These are phyloP conservation scores for Amphirosellinia nigrospora DNA, from an alignment of 495 filamentous ascomycete genomes.

Conservation along the genomic window DNA sequence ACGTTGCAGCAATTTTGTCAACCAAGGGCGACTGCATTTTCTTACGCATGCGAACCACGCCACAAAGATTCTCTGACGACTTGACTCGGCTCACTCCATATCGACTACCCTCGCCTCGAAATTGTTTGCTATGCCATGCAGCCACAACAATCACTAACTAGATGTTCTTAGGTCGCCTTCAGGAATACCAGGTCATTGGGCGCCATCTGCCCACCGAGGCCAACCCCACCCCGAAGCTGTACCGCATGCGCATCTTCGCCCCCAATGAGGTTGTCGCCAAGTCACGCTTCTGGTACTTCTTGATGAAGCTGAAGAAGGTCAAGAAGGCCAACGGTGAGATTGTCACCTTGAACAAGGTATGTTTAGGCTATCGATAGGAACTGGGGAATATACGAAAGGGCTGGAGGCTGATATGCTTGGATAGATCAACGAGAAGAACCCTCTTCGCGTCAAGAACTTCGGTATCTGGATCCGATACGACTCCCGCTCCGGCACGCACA, in stretches of 20 bases:
- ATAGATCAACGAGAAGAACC: slow-evolving; percentile 97
- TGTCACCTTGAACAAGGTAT: slow-evolving; percentile 92
- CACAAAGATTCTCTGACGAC: not conserved
- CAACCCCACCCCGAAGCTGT: slow-evolving; percentile 94
- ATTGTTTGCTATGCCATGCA: not conserved
- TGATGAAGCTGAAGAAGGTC: slow-evolving; percentile 97
- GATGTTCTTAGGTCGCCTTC: slow-evolving; percentile 81
- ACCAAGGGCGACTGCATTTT: slow-evolving; percentile 5
- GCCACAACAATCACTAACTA: slow-evolving; percentile 30
- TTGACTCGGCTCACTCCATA: not conserved
- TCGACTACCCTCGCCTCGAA: not conserved
- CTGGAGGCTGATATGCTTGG: slow-evolving; percentile 15
- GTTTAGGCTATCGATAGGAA: slow-evolving; percentile 36
- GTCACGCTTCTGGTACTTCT: slow-evolving; percentile 99
- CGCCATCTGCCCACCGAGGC: slow-evolving; percentile 96
- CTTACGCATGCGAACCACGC: not conserved
- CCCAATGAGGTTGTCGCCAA: slow-evolving; percentile 97
- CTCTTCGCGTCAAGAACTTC: slow-evolving; percentile 99
- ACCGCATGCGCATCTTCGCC: slow-evolving; percentile 99
- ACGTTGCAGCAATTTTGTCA: not conserved
- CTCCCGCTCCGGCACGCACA: slow-evolving; percentile 99
- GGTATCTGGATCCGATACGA: slow-evolving; percentile 99
- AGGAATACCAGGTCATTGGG: slow-evolving; percentile 99
- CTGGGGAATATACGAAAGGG: slow-evolving; percentile 5
- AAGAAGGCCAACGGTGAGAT: slow-evolving; percentile 99